Evolutionary conservation across 2,329 filamentous ascomycete genomes (phyloP).

Genomic region (Fusarium sp.): DNA sequence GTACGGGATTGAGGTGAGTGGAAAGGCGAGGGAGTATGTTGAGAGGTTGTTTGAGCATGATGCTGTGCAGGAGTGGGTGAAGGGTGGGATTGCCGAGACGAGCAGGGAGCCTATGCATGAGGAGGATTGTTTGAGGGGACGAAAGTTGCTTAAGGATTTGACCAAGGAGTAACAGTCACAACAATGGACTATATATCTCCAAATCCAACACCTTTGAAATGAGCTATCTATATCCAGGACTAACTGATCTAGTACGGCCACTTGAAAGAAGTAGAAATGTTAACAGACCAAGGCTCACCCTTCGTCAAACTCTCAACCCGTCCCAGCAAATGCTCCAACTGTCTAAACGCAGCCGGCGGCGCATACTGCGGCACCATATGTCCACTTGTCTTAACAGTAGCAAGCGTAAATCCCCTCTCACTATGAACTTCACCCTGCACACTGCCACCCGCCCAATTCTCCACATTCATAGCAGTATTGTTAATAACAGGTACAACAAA

Average conservation of each 20-base stretch:
- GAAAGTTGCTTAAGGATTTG: slow-evolving; percentile 49
- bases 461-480: slow-evolving; percentile 9
- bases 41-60: slow-evolving; percentile 50
- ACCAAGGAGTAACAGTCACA: not conserved
- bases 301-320: slow-evolving; percentile 12
- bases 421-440: slow-evolving; percentile 13
- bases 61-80: slow-evolving; percentile 53
- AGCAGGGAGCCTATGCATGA: slow-evolving; percentile 53
- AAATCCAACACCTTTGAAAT: too few relatives aligned
- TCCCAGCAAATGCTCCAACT: slow-evolving; percentile 21
- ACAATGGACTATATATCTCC: too few relatives aligned
- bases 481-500: slow-evolving; percentile 17
- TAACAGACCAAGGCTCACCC: slow-evolving; percentile 3
- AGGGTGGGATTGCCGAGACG: slow-evolving; percentile 52
- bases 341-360: slow-evolving; percentile 14
- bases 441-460: slow-evolving; percentile 21
- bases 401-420: slow-evolving; percentile 5
- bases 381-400: slow-evolving; percentile 19
- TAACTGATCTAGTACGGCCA: slow-evolving; percentile 3
- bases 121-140: slow-evolving; percentile 50
- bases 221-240: too few relatives aligned
- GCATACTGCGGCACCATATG: slow-evolving; percentile 28
- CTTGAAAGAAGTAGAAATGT: slow-evolving; percentile 22
- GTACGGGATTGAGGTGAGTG: slow-evolving; percentile 50
- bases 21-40: slow-evolving; percentile 48